Percentiles rank a stretch among this genome's conserved stretches.
These are phyloP conservation scores for Wickerhamiella kurtzmanii DNA, from an alignment of 805 yeast species.

Conservation along the genomic window DNA sequence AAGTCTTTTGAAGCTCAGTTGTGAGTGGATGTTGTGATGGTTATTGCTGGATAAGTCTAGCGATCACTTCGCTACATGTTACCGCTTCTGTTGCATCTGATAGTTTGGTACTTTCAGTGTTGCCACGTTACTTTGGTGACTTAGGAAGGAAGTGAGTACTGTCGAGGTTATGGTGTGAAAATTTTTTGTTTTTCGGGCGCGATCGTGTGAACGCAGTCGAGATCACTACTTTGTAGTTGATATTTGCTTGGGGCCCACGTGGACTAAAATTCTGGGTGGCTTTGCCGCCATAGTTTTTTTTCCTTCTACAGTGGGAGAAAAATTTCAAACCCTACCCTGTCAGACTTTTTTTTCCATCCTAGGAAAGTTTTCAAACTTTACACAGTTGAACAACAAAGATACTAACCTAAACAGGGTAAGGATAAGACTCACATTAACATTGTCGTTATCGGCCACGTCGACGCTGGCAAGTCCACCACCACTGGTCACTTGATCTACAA, in stretches of 20 bases:
- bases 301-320: neutral
- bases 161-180: neutral
- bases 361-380: too few species aligned
- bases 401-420: conserved; percentile 48
- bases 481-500: conserved; percentile 98
- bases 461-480: conserved; percentile 97
- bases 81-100: neutral
- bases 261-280: neutral
- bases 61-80: too few species aligned
- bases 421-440: conserved; percentile 97
- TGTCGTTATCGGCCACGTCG: conserved; percentile 99
- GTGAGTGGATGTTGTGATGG: too few species aligned
- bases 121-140: too few species aligned
- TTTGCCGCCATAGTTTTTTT: too few species aligned
- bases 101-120: neutral
- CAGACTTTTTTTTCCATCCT: neutral
- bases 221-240: too few species aligned
- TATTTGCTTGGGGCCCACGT: too few species aligned
- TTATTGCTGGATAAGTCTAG: too few species aligned
- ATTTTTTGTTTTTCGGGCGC: neutral
- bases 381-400: neutral
- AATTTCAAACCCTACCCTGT: neutral
- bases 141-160: neutral
- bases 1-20: neutral
- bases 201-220: too few species aligned